Base-by-base conservation (phyloP, 78 protist genomes). In the Speleostelium caveatum region DNA sequence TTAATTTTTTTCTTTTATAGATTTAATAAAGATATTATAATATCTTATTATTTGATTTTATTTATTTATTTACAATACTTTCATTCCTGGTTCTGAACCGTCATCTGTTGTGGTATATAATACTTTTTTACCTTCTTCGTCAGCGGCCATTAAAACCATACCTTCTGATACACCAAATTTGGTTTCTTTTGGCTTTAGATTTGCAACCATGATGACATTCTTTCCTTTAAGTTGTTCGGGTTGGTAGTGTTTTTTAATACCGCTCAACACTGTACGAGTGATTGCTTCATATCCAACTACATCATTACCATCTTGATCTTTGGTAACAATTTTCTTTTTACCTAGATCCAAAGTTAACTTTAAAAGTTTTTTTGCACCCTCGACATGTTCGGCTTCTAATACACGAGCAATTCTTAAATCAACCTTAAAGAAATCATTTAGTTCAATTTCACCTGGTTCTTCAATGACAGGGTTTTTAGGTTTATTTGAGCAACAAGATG, bases 131-230 rank as follows among this genome's bases (percentile, higher is more conserved):
- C 53, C 26, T 0, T 83, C 79, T 6, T 83, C 79, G 12, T 72
- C 75, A 42, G 56, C 22, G 26, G 91, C 91, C 67, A 61, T 69
- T 33, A 83, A 72, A 8, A 83, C 91, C 91, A 83, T 83, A 32
- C 75, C 91, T 45, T 83, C 80, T 1, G 73, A 59, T 4, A 83
- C 33, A 30, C 91, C 91, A 26, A 83, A 69, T 59, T 83, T 83
- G 19, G 51, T 83, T n/a, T 33, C 30, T 58, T 63, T 83, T 42
- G 78, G 78, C 60, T 51, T 36, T 33, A 83, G 38, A 59, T 83
- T 83, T 33, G 79, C 53, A 60, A 68, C 71, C 26, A 59, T 24
- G 3, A 83, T 83, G 32, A 83, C 77, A 83, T 83, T 83, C 55
- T 83, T 83, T 16, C 79, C 79, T 56, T 22, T 35, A 60, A 83